Evolutionary conservation across 1,284 basidiomycete species (phyloP), one percentile per base, ranked within the genome.

Genomic region (Ceraceosorus bombacis): DNA sequence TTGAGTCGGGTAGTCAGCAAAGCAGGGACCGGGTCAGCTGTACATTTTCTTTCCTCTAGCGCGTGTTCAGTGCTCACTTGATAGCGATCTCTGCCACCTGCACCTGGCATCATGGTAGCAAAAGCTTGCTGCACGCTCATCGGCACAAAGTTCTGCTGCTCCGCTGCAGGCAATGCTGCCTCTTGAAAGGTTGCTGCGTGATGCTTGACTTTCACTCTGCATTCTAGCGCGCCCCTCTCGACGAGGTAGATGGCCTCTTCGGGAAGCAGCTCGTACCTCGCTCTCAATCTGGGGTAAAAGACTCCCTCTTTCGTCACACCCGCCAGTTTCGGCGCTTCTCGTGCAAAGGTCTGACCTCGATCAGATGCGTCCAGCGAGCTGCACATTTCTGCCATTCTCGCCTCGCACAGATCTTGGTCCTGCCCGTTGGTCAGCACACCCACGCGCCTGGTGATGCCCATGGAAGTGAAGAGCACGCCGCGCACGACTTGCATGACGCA

Each of bases 101-200:
- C 87, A 49, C 78, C 82, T 4, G 88, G 88, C 61, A 95, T 85
- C 83, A 94, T 86, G 68, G 87, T 85, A 0, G 84, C 82, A 73
- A 86, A 96, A 0, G 87, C 90, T 71, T 97, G 90, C 77, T 94
- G 89, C 4, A 93, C 89, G 57, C 85, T 87, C 88, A 97, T 91
- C 13, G 76, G 73, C 5, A 73, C 70, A 0, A 89, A 85, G 0
- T 53, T 64, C 1, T 72, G 65, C 4, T 73, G n/a, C n/a, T n/a
- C n/a, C n/a, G n/a, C n/a, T n/a, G n/a, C n/a, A n/a, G n/a, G n/a
- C n/a, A n/a, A n/a, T n/a, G n/a, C 62, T 5, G 54, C 48, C 10
- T 53, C 38, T 63, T 69, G 5, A 57, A 58, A 12, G 60, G 65
- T 1, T 53, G 54, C 41, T 17, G 37, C 71, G 71, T 5, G 60